Base-by-base conservation (phyloP, 2,329 filamentous ascomycete genomes). In the Xylariaceae sp. region DNA sequence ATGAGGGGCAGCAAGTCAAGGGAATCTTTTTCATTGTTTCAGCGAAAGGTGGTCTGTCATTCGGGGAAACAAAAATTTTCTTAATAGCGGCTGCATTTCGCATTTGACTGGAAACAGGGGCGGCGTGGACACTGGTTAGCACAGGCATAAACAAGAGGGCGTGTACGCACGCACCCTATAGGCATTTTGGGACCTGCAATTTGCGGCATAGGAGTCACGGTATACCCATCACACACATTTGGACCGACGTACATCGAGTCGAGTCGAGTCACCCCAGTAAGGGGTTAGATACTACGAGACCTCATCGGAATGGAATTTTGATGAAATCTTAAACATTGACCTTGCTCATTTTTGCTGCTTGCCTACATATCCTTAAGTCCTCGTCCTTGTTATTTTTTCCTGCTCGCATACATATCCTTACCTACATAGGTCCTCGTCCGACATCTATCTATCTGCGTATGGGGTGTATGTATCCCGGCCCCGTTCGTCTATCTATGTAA, bases 141-240 rank as follows among this genome's bases (percentile, higher is more conserved):
- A 37, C 32, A 12, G 57, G 54, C 50, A 54, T 29, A 50, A 48
- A 48, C 40, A 56, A 45, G 21, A 18, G n/a, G 54, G 26, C 48
- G 54, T 59, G 44, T n/a, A 23, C 45, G 55, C 41, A 58, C 58
- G 59, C 32, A 16, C 50, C 50, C 44, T 44, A 42, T 42, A 53
- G 20, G 40, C 29, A 52, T 32, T 21, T 56, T 44, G 49, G 56
- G 51, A 41, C 44, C 44, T 47, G 48, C 23, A 26, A 44, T 20
- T 59, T 57, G 49, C 26, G 56, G 56, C 50, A 54, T 56, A 56
- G 58, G 58, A 61, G 56, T 57, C 55, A 37, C 32, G 32, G 32
- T 37, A 37, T 37, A 37, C 32, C 32, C 32, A 37, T 37, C 32
- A 16, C 32, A 37, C 12, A 37, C 9, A 4, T 4, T 23, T 19